phyloP scores from a whole-genome alignment of 2,329 filamentous ascomycete genomes.

The Aspergillus ruber region DNA sequence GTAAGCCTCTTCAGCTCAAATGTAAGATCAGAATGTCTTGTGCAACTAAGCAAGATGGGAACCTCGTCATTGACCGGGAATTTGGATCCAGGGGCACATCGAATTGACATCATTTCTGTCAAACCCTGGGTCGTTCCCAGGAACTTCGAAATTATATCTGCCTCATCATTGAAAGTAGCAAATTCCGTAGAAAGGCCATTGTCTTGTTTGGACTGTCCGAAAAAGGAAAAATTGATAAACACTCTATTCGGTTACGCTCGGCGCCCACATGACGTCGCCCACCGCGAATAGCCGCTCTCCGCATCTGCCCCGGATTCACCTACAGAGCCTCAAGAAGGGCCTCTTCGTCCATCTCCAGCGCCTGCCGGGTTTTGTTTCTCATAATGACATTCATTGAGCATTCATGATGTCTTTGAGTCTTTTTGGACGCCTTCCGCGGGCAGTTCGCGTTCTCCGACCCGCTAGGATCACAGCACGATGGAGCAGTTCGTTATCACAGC shows the following conservation, averaged over 20 bases:
- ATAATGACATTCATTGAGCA: neutral
- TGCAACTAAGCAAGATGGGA: too few species aligned
- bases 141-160: too few species aligned
- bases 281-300: slow-evolving; percentile 17
- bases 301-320: slow-evolving; percentile 6
- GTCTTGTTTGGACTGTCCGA: neutral
- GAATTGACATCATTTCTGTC: too few species aligned
- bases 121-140: too few species aligned
- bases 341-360: neutral
- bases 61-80: too few species aligned
- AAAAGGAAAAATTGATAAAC: neutral
- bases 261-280: slow-evolving; percentile 9
- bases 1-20: too few species aligned
- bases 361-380: neutral
- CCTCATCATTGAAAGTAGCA: too few species aligned
- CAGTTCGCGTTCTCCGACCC: neutral
- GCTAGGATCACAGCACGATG: slow-evolving; percentile 34
- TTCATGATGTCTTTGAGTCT: neutral
- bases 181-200: neutral
- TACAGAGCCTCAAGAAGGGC: neutral
- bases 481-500: slow-evolving; percentile 51
- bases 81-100: too few species aligned
- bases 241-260: slow-evolving; percentile 10
- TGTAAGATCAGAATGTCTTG: too few species aligned
- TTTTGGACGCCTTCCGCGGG: neutral